Percentiles rank a stretch among this genome's conserved stretches.
Conservation (phyloP, 164 flowering plant genomes). For the Chloranthus sessilifolius region DNA sequence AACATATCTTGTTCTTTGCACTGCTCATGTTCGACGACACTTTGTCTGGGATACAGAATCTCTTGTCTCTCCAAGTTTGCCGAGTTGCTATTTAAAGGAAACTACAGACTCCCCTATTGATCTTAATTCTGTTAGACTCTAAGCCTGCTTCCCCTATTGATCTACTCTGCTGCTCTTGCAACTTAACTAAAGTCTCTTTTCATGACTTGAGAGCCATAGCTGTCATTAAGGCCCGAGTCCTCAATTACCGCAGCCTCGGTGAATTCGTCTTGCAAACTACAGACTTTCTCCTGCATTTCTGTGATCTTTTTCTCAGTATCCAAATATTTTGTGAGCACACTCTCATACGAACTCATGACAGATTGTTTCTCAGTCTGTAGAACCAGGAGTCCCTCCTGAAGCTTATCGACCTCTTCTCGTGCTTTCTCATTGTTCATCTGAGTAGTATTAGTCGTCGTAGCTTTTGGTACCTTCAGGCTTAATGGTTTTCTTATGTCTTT, state of each 20-base stretch:
- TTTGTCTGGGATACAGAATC: no score
- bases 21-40: no score
- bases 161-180: conserved; percentile 44
- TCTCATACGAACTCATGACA: conserved; percentile 47
- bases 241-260: conserved; percentile 43
- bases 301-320: conserved; percentile 50
- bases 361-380: conserved; percentile 78
- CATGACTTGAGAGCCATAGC: conserved; percentile 54
- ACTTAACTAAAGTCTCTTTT: conserved; percentile 32
- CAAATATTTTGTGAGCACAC: conserved; percentile 39
- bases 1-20: conserved; percentile 7
- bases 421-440: conserved; percentile 19
- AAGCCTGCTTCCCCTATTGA: conserved; percentile 33
- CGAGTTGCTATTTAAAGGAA: conserved; percentile 74
- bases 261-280: conserved; percentile 63
- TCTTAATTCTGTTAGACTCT: conserved; percentile 36
- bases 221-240: conserved; percentile 56
- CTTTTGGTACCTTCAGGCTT: no score
- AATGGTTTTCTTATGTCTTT: conserved; percentile 15
- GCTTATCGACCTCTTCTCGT: conserved; percentile 36
- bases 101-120: no score
- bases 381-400: conserved; percentile 54
- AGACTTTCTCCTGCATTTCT: conserved; percentile 45
- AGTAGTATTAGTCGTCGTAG: conserved; percentile 18
- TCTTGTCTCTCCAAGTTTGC: no score